Percentiles rank a stretch among this genome's conserved stretches.
Evolutionary conservation across 2,329 filamentous ascomycete genomes (phyloP).

Genomic region (Alternaria postmessia): DNA sequence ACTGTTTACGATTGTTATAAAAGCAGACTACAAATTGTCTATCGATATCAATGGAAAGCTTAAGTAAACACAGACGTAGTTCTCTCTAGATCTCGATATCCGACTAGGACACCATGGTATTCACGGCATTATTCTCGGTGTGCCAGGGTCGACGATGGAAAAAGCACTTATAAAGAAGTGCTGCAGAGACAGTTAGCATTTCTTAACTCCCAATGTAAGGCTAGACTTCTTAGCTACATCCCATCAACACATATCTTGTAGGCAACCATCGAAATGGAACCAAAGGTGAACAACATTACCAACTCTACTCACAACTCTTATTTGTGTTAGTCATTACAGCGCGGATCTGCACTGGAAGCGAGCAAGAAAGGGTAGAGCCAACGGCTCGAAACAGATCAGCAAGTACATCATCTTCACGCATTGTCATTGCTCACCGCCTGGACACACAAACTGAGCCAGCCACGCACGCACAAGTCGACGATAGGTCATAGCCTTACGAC

Average conservation of each 20-base stretch:
- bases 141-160: not conserved
- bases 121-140: not conserved
- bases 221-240: not conserved
- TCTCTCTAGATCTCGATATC: not conserved
- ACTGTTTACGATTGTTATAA: not conserved
- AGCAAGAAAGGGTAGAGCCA: not conserved
- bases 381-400: not conserved
- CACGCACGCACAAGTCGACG: not conserved
- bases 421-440: not conserved
- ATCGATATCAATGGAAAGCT: not conserved
- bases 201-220: not conserved
- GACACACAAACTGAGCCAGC: not conserved
- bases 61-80: not conserved
- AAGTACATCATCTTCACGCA: not conserved
- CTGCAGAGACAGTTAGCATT: not conserved
- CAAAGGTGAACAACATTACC: not conserved
- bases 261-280: not conserved
- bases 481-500: not conserved
- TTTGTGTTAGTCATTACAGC: not conserved
- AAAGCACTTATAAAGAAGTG: not conserved
- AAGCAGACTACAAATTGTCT: not conserved
- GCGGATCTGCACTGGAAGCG: not conserved
- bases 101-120: not conserved
- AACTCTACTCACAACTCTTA: not conserved
- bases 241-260: not conserved